Evolutionary conservation across 2,329 filamentous ascomycete genomes (phyloP).

Genomic region (Arachnopeziza araneosa): DNA sequence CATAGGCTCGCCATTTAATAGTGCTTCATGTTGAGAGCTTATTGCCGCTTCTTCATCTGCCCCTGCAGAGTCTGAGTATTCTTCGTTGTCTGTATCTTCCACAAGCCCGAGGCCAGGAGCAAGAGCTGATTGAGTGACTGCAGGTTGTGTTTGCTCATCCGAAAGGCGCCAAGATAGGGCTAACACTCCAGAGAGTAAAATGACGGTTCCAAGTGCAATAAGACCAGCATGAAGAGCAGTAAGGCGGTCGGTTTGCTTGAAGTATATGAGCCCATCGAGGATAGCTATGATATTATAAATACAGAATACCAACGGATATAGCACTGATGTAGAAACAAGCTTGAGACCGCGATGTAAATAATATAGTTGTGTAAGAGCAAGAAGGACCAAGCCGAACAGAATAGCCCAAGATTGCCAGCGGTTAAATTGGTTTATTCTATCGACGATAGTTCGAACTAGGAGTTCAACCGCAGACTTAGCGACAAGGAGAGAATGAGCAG

Average conservation of each 20-base stretch:
- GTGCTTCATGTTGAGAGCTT: constrained; percentile 25
- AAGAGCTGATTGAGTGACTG: constrained; percentile 61
- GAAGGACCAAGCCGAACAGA: constrained; percentile 68
- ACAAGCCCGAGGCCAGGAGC: constrained; percentile 79
- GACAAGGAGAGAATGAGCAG: constrained; percentile 85
- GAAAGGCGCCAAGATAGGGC: constrained; percentile 91
- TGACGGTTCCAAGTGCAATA: constrained; percentile 79
- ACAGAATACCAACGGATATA: constrained; percentile 97
- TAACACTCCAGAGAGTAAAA: constrained; percentile 81
- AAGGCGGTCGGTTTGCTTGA: constrained; percentile 79
- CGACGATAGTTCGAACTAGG: constrained; percentile 78
- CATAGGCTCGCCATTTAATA: constrained; percentile 27
- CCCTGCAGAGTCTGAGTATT: constrained; percentile 44
- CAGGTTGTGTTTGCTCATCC: constrained; percentile 62
- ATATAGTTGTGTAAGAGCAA: constrained; percentile 88
- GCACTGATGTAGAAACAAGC: constrained; percentile 87
- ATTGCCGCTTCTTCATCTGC: constrained; percentile 30
- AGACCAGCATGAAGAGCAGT: constrained; percentile 69
- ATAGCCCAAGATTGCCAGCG: constrained; percentile 95
- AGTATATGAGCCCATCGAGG: constrained; percentile 94
- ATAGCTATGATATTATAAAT: constrained; percentile 99
- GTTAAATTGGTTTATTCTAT: constrained; percentile 87
- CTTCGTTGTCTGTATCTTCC: constrained; percentile 58
- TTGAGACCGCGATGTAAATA: constrained; percentile 92
- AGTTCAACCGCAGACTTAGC: constrained; percentile 97